Percentiles rank a stretch among this genome's conserved stretches.
These are phyloP conservation scores for Schwanniomyces pseudopolymorphus DNA, from an alignment of 805 yeast genomes.

Conservation along the genomic window DNA sequence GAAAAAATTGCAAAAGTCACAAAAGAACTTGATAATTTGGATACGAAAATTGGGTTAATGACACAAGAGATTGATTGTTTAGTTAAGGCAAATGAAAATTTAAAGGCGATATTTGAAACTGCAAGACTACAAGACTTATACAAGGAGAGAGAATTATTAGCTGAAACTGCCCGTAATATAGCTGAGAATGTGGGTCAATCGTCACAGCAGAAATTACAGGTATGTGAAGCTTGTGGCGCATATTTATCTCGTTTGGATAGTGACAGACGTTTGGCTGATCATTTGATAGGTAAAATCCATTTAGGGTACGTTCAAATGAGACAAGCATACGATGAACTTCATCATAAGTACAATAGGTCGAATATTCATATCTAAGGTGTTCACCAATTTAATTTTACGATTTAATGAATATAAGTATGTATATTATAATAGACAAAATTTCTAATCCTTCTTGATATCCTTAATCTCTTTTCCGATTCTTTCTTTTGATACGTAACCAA, in stretches of 20 bases:
- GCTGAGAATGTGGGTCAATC: conserved; percentile 78
- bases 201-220: conserved; percentile 87
- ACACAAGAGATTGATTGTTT: conserved; percentile 63
- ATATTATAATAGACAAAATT: background rate
- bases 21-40: conserved; percentile 58
- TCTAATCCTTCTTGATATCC: conserved; percentile 1
- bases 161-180: conserved; percentile 56
- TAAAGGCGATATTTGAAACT: conserved; percentile 51
- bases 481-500: conserved; percentile 49
- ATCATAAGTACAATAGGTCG: background rate
- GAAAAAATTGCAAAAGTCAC: conserved; percentile 55
- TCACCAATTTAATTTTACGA: background rate
- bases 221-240: conserved; percentile 88
- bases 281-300: conserved; percentile 81
- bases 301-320: conserved; percentile 79
- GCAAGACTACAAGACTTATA: conserved; percentile 44
- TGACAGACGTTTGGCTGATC: conserved; percentile 80
- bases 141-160: conserved; percentile 50
- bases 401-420: background rate
- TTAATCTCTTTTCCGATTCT: conserved; percentile 26
- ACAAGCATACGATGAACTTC: conserved; percentile 25
- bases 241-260: conserved; percentile 81
- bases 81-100: conserved; percentile 47
- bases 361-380: background rate
- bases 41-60: conserved; percentile 63